A percentile compares a stretch with the other conserved stretches of the same genome.
Conservation (phyloP, 2,329 filamentous ascomycete species). For the Arachnomyces sp. region DNA sequence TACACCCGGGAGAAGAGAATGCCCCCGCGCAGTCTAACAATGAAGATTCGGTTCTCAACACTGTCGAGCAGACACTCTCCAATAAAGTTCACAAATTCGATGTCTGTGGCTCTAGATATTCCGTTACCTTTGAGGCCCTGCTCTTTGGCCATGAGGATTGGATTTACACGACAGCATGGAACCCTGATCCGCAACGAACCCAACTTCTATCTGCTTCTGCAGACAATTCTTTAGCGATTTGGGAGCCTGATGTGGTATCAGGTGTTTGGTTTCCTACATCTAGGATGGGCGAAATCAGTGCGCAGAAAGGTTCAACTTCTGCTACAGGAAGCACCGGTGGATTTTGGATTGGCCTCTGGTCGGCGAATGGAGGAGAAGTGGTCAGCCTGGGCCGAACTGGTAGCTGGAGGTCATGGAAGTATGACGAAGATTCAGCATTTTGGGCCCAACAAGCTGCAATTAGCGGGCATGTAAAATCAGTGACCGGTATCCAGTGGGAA, state of each 20-base stretch:
- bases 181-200: constrained; percentile 47
- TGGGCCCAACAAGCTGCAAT: constrained; percentile 75
- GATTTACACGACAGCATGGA: constrained; percentile 87
- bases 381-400: constrained; percentile 83
- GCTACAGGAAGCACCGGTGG: constrained; percentile 93
- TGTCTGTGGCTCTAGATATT: constrained; percentile 56
- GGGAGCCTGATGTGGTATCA: constrained; percentile 75
- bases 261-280: constrained; percentile 87
- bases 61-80: constrained; percentile 62
- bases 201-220: constrained; percentile 85
- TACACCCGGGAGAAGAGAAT: constrained; percentile 63
- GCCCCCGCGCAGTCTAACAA: constrained; percentile 40
- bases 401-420: constrained; percentile 83
- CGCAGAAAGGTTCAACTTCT: constrained; percentile 90
- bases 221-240: constrained; percentile 89
- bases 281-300: constrained; percentile 84
- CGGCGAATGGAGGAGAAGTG: constrained; percentile 65
- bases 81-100: constrained; percentile 82
- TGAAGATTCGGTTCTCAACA: constrained; percentile 30
- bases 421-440: constrained; percentile 51
- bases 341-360: constrained; percentile 95
- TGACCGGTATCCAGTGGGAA: constrained; percentile 79
- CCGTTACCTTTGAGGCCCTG: constrained; percentile 86
- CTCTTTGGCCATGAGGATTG: constrained; percentile 95
- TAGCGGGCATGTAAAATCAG: constrained; percentile 74